Percentiles rank a stretch among this genome's conserved stretches.
Conservation (phyloP, 306 rosid genomes). For the Fragaria iinumae region DNA sequence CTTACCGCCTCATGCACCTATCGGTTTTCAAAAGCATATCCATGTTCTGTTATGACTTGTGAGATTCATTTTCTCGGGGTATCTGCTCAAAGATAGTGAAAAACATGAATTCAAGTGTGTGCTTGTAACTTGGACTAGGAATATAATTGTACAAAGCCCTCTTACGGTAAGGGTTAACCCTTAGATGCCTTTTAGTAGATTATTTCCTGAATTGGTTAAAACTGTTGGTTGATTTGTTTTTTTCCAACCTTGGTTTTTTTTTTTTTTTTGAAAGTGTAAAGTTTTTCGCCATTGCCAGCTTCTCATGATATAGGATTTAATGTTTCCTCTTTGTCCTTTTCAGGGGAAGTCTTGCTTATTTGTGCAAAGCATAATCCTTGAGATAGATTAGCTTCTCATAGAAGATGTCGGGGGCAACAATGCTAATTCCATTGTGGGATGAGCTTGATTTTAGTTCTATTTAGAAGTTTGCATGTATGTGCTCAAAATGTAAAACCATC, state of each 20-base stretch:
- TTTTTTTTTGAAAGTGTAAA: not conserved
- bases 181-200: not conserved
- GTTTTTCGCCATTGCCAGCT: conserved; percentile 6
- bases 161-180: not conserved
- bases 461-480: not conserved
- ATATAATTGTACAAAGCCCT: not conserved
- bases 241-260: too few relatives aligned
- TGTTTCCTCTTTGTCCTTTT: conserved; percentile 12
- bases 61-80: not conserved
- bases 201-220: not conserved
- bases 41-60: not conserved
- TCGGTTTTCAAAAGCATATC: not conserved
- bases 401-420: conserved; percentile 81
- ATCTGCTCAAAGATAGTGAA: not conserved
- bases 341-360: conserved; percentile 33
- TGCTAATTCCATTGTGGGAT: conserved; percentile 41
- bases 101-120: not conserved
- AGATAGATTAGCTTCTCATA: conserved; percentile 14
- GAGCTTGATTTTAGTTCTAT: conserved; percentile 21
- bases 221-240: not conserved
- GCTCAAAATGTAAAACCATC: too few relatives aligned
- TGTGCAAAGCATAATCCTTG: conserved; percentile 23
- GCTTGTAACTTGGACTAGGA: not conserved
- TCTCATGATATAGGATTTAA: not conserved
- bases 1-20: not conserved